Percentiles rank a stretch among this genome's conserved stretches.
Conservation (phyloP, 257 asterid species). For the Buddleja alternifolia region DNA sequence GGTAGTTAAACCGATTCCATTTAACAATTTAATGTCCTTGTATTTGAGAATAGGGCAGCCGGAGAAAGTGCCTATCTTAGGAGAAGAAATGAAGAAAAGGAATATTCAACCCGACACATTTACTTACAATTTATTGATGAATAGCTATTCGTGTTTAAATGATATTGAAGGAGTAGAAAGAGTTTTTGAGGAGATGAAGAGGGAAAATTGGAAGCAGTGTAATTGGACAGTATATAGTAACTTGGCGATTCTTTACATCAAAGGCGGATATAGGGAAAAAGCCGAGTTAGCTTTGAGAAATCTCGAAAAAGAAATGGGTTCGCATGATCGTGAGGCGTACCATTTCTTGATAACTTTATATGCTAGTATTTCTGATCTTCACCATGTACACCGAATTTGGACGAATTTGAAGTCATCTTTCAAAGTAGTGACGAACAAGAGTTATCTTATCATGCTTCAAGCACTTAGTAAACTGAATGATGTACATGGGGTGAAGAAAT, state of each 20-base stretch:
- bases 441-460: conserved; percentile 68
- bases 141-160: conserved; percentile 46
- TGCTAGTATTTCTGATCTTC: conserved; percentile 57
- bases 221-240: conserved; percentile 80
- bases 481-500: conserved; percentile 58
- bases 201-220: conserved; percentile 43
- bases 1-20: conserved; percentile 44
- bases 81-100: conserved; percentile 62
- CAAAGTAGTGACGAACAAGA: conserved; percentile 50
- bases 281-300: conserved; percentile 63
- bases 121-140: conserved; percentile 73
- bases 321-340: conserved; percentile 55
- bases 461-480: conserved; percentile 65
- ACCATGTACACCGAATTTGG: conserved; percentile 71
- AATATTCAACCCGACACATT: conserved; percentile 47
- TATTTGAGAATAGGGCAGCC: conserved; percentile 55
- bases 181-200: conserved; percentile 72
- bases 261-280: conserved; percentile 58
- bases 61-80: conserved; percentile 54
- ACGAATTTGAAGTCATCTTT: conserved; percentile 52
- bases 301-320: conserved; percentile 59
- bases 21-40: conserved; percentile 67
- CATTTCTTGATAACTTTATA: conserved; percentile 69
- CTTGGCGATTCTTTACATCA: conserved; percentile 62
- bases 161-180: conserved; percentile 76